Percentiles rank a stretch among this genome's conserved stretches.
Evolutionary conservation across 441 rosid species (phyloP).

Genomic region (Geranium incanum): DNA sequence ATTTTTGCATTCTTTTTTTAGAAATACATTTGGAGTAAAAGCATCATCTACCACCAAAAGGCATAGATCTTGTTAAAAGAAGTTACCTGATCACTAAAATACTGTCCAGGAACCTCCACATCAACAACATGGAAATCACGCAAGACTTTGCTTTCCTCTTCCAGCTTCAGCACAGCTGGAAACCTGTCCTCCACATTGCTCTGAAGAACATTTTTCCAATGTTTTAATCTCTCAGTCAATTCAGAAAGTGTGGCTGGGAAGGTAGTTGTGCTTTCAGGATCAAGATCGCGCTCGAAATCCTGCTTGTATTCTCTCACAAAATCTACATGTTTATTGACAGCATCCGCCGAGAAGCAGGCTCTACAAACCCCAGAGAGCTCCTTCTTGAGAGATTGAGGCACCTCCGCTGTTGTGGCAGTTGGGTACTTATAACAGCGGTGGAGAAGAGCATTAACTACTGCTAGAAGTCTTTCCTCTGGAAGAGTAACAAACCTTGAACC

Average conservation of each 20-base stretch:
- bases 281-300: constrained; percentile 86
- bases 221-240: constrained; percentile 75
- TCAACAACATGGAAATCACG: constrained; percentile 94
- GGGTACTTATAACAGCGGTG: constrained; percentile 99
- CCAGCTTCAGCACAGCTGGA: constrained; percentile 85
- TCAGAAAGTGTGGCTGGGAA: constrained; percentile 87
- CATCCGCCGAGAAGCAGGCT: constrained; percentile 99
- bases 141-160: constrained; percentile 89
- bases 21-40: background rate
- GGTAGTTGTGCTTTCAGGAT: constrained; percentile 80
- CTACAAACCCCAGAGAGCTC: constrained; percentile 97
- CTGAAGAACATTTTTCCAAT: constrained; percentile 92
- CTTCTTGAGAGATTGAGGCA: constrained; percentile 96
- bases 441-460: constrained; percentile 95
- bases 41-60: background rate
- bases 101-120: constrained; percentile 97
- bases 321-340: constrained; percentile 90
- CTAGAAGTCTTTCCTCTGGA: constrained; percentile 98
- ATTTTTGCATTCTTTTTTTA: too few relatives aligned
- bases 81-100: constrained; percentile 86
- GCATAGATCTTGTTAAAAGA: constrained; percentile 2
- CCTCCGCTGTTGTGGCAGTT: constrained; percentile 93
- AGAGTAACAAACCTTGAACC: constrained; percentile 94
- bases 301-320: constrained; percentile 97
- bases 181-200: constrained; percentile 95